Conservation (phyloP, 1,284 basidiomycete genomes). For the Coniophora puteana region DNA sequence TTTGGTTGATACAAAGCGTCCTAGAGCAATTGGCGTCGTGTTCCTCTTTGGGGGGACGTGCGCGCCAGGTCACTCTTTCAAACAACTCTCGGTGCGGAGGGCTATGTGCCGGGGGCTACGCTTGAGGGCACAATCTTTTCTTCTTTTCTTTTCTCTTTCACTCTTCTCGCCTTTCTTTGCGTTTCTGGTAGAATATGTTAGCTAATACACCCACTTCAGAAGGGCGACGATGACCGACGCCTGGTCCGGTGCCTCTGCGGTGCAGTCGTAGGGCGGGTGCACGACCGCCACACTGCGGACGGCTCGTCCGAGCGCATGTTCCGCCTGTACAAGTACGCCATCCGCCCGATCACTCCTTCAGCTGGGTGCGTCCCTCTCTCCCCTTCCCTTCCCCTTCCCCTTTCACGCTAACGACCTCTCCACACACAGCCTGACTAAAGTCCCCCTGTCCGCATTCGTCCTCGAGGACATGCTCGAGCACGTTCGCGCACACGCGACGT, state of each 20-base stretch:
- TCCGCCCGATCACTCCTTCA: constrained; percentile 64
- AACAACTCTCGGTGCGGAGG: constrained; percentile 81
- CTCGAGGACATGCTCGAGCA: constrained; percentile 86
- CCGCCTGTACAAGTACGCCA: constrained; percentile 77
- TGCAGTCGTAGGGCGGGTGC: constrained; percentile 68
- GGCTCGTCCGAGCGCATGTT: constrained; percentile 44
- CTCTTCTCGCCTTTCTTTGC: constrained; percentile 11
- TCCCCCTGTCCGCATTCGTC: constrained; percentile 80
- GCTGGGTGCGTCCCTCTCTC: constrained; percentile 49
- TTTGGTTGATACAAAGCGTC: constrained; percentile 90
- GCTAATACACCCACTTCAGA: constrained; percentile 32
- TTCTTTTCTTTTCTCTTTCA: constrained; percentile 17
- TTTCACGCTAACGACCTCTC: constrained; percentile 1
- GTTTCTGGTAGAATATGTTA: constrained; percentile 14
- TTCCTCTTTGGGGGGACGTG: too few relatives aligned
- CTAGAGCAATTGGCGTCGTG: constrained; percentile 67
- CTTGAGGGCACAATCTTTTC: constrained; percentile 59
- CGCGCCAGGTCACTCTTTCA: constrained; percentile 44
- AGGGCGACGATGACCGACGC: constrained; percentile 59
- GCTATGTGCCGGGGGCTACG: constrained; percentile 80
- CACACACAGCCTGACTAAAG: constrained; percentile 46
- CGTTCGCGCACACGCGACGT: constrained; percentile 84
- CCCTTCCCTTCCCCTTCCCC: too few relatives aligned
- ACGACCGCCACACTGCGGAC: constrained; percentile 41
- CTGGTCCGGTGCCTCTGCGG: constrained; percentile 76